Base-by-base conservation (phyloP, 2,329 filamentous ascomycete species). In the Ascochyta viciae-villosae region DNA sequence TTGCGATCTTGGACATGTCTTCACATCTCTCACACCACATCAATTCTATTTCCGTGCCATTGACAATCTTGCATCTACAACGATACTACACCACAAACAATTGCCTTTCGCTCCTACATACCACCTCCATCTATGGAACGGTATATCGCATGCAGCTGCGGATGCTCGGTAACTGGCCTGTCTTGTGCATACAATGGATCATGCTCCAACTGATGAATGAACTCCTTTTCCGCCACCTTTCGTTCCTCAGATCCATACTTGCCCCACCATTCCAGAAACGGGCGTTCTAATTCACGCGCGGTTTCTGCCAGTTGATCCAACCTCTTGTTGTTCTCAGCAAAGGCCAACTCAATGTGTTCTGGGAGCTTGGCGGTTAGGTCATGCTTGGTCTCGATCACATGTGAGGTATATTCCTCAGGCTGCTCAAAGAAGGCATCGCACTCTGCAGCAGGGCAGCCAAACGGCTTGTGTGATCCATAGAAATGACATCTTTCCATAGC, bases 281-380 rank as follows among this genome's bases (percentile, higher is more conserved):
- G 23, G 16, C 44, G 31, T 35, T 42, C 22, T 19, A 41, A 62
- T 44, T 22, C 68, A 62, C 26, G 38, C 6, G 31, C 26, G 34
- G 22, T n/a, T 7, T 53, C 22, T 12, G 8, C n/a, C 33, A 41
- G 26, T 34, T 16, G 41, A 56, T 52, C 55, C 41, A 31, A 49
- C 45, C 44, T 50, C 61, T 42, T 54, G 45, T 56, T 35, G 40
- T 33, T 60, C 60, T 37, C 38, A 31, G 27, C 46, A 44, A 51
- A 51, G 6, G 10, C 29, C n/a, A 23, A 26, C 31, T 51, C 29
- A 16, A 37, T n/a, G 16, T 23, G 22, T 27, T 42, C 48, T 38
- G 46, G 46, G 10, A 49, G 46, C 26, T 40, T 26, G 15, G 19
- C 27, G 9, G 13, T 24, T 24, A 23, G 10, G 16, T 33, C 46